Base-by-base conservation (phyloP, 2,329 filamentous ascomycete genomes). In the Pyrenophora teres region DNA sequence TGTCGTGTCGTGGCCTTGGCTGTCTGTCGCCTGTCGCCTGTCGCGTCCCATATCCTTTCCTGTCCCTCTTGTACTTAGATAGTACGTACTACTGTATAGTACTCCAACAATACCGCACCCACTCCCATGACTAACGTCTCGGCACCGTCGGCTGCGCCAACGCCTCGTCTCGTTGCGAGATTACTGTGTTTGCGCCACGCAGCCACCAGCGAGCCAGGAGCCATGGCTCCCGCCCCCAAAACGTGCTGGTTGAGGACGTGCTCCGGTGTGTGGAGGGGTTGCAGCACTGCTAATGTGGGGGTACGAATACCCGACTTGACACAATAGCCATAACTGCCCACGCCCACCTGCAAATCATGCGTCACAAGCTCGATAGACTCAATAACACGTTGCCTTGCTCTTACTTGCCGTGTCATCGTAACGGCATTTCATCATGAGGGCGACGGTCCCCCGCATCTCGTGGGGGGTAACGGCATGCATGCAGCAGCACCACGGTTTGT, bases 101-200 rank as follows among this genome's bases (percentile, higher is more conserved):
- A 15, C 15, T 15, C 15, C 15, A 15, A 1, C 15, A 15, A 15
- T 15, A 15, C 15, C 15, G 15, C 15, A 15, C 23, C 23, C 23
- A 25, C 23, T 32, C 42, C 31, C 45, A 46, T 32, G 32, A 39
- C 41, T 45, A 56, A 56, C 52, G 46, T 43, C 52, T 48, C 56
- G 56, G 56, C 46, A 56, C 52, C 46, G 49, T 48, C 49, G 51
- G 56, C 50, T 25, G 46, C 53, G 53, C 46, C 46, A 53, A 48
- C 56, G 52, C 46, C 52, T 50, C 52, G 52, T 52, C 49, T 48
- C 36, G 40, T 41, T 42, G 51, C 40, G 30, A 41, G 32, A 48
- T 45, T 48, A 52, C 48, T 30, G 42, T 27, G 32, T 42, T 33
- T 44, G 49, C 48, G 45, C 52, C 48, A 57, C 49, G 43, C 54